Percentiles rank a stretch among this genome's conserved stretches.
Evolutionary conservation across 768 basidiomycete species (phyloP).

Genomic region (Russula lepida): DNA sequence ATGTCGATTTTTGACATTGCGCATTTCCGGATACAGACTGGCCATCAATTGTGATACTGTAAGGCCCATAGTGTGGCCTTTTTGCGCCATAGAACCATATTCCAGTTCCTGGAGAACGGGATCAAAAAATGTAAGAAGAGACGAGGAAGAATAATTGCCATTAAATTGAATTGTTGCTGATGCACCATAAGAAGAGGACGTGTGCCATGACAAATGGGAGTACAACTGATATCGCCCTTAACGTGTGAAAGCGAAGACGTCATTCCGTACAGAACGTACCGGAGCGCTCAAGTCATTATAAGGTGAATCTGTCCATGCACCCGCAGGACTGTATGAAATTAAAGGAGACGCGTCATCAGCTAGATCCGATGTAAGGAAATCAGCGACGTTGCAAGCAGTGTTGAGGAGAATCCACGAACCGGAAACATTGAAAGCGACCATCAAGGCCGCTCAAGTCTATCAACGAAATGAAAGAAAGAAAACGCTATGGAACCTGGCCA

Average conservation of each 20-base stretch:
- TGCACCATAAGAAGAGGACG: conserved; percentile 37
- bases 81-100: conserved; percentile 33
- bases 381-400: neutral
- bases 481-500: conserved; percentile 1
- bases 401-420: conserved; percentile 26
- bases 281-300: conserved; percentile 34
- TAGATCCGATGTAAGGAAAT: conserved; percentile 22
- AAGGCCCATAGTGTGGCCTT: neutral
- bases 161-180: conserved; percentile 43
- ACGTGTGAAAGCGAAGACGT: neutral
- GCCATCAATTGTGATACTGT: conserved; percentile 27
- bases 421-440: conserved; percentile 40
- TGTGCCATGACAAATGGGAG: conserved; percentile 38
- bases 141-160: conserved; percentile 24
- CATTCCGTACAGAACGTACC: conserved; percentile 16
- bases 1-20: conserved; percentile 23
- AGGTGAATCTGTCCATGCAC: conserved; percentile 43
- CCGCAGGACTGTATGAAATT: conserved; percentile 41
- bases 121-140: neutral
- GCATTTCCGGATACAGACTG: conserved; percentile 32
- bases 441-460: conserved; percentile 31
- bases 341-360: conserved; percentile 53
- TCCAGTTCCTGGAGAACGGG: conserved; percentile 30
- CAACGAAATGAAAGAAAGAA: neutral
- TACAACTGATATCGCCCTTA: conserved; percentile 32